Conservation (phyloP, 768 basidiomycete genomes). For the Hypsizygus marmoreus region DNA sequence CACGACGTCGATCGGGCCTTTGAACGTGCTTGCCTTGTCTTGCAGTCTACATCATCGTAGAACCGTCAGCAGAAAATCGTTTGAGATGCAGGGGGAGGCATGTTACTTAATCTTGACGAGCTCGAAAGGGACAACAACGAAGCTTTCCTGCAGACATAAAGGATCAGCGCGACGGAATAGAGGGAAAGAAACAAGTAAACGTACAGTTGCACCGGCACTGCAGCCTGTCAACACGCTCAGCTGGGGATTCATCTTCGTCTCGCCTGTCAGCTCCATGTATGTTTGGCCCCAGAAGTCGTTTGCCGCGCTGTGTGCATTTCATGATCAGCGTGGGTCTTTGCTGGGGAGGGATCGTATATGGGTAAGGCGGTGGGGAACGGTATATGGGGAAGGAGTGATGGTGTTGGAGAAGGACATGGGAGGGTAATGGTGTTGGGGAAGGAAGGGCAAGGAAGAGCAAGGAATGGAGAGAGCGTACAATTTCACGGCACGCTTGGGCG, state of each 20-base stretch:
- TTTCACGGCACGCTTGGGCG: constrained; percentile 98
- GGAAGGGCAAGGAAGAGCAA: too few species aligned
- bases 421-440: too few species aligned
- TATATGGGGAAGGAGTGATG: too few species aligned
- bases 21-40: constrained; percentile 88
- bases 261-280: constrained; percentile 61
- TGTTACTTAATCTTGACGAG: constrained; percentile 89
- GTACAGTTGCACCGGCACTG: constrained; percentile 85
- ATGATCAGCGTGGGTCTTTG: constrained; percentile 5
- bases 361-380: too few species aligned
- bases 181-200: constrained; percentile 12
- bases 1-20: constrained; percentile 91
- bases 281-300: constrained; percentile 97
- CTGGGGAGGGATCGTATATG: neutral
- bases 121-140: constrained; percentile 96
- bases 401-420: too few species aligned
- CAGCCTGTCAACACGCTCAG: constrained; percentile 92
- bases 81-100: constrained; percentile 7
- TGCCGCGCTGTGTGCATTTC: constrained; percentile 58
- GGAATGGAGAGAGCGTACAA: constrained; percentile 51
- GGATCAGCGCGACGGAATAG: neutral
- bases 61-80: too few species aligned
- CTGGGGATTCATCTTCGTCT: constrained; percentile 83
- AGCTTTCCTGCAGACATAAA: constrained; percentile 59
- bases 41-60: constrained; percentile 86